phyloP scores from a whole-genome alignment of 495 filamentous ascomycete species.

The Opeltia flavorubescens region DNA sequence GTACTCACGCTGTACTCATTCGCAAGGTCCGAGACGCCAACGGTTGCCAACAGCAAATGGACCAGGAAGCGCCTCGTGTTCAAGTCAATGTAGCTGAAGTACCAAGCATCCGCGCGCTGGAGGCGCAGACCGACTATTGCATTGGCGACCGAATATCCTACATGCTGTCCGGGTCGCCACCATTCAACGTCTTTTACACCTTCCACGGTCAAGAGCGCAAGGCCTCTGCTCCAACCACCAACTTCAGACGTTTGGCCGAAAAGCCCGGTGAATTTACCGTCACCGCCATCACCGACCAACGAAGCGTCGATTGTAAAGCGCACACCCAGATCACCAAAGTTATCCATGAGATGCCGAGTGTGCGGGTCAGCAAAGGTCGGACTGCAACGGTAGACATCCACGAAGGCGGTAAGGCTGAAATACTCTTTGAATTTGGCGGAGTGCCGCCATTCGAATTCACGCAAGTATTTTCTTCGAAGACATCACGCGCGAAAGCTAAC shows the following conservation, averaged over 20 bases:
- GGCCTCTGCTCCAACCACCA: constrained; percentile 59
- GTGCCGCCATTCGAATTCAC: constrained; percentile 96
- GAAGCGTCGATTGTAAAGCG: constrained; percentile 66
- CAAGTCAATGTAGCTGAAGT: constrained; percentile 83
- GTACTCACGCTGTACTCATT: constrained; percentile 73
- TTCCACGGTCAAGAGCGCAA: constrained; percentile 68
- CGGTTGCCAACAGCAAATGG: constrained; percentile 63
- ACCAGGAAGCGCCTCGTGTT: constrained; percentile 54
- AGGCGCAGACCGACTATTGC: constrained; percentile 80
- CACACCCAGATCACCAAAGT: constrained; percentile 58
- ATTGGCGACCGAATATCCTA: constrained; percentile 89
- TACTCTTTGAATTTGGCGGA: constrained; percentile 85
- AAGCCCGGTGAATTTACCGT: constrained; percentile 78
- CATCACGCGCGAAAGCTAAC: not conserved
- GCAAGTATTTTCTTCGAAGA: constrained; percentile 23
- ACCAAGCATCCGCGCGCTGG: constrained; percentile 75
- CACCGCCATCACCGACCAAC: constrained; percentile 67
- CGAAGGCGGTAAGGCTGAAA: constrained; percentile 84
- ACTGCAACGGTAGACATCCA: constrained; percentile 80
- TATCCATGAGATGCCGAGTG: constrained; percentile 84
- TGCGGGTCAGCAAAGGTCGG: constrained; percentile 69
- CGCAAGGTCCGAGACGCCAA: constrained; percentile 75
- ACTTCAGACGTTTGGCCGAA: constrained; percentile 83
- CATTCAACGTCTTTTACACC: constrained; percentile 84
- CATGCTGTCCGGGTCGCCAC: constrained; percentile 71